Percentiles rank a stretch among this genome's conserved stretches.
Evolutionary conservation across 192 early-diverging fungal species (phyloP).

Genomic region (Endogone sp.): DNA sequence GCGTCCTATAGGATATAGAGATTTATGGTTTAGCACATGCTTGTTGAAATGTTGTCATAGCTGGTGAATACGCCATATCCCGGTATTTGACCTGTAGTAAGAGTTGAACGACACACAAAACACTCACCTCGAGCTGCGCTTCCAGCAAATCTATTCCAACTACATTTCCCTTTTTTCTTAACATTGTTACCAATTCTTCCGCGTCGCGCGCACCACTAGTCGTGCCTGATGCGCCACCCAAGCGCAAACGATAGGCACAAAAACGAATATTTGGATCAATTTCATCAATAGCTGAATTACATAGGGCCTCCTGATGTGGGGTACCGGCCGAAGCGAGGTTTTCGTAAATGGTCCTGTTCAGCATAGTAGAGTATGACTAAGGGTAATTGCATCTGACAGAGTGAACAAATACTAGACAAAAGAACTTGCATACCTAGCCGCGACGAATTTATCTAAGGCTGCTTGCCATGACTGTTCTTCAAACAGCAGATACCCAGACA

Average conservation of each 20-base stretch:
- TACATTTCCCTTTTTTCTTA: conserved; percentile 32
- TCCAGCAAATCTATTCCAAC: conserved; percentile 45
- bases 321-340: conserved; percentile 47
- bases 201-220: conserved; percentile 32
- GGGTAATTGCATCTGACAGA: background rate
- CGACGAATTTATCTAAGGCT: conserved; percentile 57
- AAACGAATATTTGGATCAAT: conserved; percentile 80
- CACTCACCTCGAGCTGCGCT: conserved; percentile 36
- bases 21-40: too few species aligned
- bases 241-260: conserved; percentile 68
- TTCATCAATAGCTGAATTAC: conserved; percentile 63
- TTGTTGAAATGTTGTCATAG: too few species aligned
- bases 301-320: conserved; percentile 57
- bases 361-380: background rate
- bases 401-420: background rate
- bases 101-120: background rate
- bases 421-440: conserved; percentile 43
- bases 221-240: conserved; percentile 19
- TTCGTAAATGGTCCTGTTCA: conserved; percentile 62
- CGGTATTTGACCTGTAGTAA: too few species aligned
- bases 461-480: conserved; percentile 67
- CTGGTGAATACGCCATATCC: too few species aligned
- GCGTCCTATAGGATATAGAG: conserved; percentile 6
- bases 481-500: conserved; percentile 63
- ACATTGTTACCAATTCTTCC: conserved; percentile 38